Evolutionary conservation across 257 asterid species (phyloP).

Genomic region (Jacaranda copaia): DNA sequence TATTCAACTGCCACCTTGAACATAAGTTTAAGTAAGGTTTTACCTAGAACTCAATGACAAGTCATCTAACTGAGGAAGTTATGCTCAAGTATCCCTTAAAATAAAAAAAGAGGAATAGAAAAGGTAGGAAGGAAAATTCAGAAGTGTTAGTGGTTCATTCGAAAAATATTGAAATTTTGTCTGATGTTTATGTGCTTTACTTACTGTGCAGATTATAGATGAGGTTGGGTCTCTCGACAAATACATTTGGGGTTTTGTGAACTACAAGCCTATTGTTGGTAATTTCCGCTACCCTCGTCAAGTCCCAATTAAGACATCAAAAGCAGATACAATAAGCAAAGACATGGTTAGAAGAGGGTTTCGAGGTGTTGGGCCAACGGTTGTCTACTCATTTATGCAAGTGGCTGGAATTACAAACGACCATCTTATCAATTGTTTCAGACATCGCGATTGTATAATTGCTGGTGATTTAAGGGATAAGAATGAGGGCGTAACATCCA

Average conservation of each 20-base stretch:
- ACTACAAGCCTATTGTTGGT: conserved; percentile 68
- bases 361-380: conserved; percentile 87
- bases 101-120: background rate
- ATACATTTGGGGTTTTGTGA: conserved; percentile 83
- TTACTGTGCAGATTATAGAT: conserved; percentile 63
- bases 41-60: conserved; percentile 12
- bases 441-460: conserved; percentile 63
- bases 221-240: conserved; percentile 79
- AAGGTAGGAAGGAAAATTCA: background rate
- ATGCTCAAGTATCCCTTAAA: background rate
- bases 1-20: conserved; percentile 1
- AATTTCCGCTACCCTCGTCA: conserved; percentile 77
- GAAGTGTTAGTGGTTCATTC: conserved; percentile 1
- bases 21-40: conserved; percentile 21
- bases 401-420: conserved; percentile 82
- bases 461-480: conserved; percentile 48
- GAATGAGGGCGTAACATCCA: conserved; percentile 44
- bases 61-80: conserved; percentile 7
- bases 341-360: conserved; percentile 83
- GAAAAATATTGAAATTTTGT: background rate
- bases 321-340: conserved; percentile 83
- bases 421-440: conserved; percentile 80
- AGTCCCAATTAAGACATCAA: conserved; percentile 79
- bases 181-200: conserved; percentile 28
- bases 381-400: conserved; percentile 87